Conservation (phyloP, 768 basidiomycete species). For the Lentinula edodes region DNA sequence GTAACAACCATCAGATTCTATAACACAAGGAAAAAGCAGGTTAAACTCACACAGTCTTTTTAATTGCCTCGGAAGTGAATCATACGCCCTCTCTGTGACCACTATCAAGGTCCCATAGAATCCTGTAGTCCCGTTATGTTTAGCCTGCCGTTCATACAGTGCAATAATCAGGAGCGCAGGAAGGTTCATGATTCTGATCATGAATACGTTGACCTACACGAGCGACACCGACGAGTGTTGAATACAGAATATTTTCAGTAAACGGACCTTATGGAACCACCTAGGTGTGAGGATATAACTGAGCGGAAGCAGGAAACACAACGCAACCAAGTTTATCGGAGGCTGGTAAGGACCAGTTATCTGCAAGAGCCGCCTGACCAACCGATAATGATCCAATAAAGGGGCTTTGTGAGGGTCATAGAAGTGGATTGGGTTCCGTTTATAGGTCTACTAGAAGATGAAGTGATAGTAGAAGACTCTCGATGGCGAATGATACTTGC, state of each 20-base stretch:
- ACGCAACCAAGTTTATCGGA: conserved; percentile 84
- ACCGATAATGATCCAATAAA: conserved; percentile 94
- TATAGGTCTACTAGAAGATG: conserved; percentile 68
- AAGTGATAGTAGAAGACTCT: not conserved
- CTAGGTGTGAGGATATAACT: conserved; percentile 85
- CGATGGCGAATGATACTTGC: conserved; percentile 32
- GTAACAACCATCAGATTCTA: not conserved
- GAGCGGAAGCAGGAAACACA: conserved; percentile 82
- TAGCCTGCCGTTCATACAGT: conserved; percentile 81
- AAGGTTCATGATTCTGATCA: conserved; percentile 82
- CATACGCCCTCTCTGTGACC: conserved; percentile 63
- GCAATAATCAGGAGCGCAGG: conserved; percentile 79
- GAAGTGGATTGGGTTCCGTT: conserved; percentile 85
- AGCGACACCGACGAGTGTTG: conserved; percentile 9
- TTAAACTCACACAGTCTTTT: conserved; percentile 64
- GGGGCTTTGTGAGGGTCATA: conserved; percentile 94
- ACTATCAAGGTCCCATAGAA: conserved; percentile 71
- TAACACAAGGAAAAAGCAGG: not conserved
- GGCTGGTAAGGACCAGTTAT: conserved; percentile 57
- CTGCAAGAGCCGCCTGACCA: conserved; percentile 12
- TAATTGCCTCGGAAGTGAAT: conserved; percentile 69
- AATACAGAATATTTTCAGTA: conserved; percentile 11
- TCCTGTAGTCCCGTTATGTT: conserved; percentile 53
- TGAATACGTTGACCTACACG: conserved; percentile 74
- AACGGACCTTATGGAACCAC: conserved; percentile 91